Base-by-base conservation (phyloP, 108 stramenopile species). In the Cyclotella atomus region DNA sequence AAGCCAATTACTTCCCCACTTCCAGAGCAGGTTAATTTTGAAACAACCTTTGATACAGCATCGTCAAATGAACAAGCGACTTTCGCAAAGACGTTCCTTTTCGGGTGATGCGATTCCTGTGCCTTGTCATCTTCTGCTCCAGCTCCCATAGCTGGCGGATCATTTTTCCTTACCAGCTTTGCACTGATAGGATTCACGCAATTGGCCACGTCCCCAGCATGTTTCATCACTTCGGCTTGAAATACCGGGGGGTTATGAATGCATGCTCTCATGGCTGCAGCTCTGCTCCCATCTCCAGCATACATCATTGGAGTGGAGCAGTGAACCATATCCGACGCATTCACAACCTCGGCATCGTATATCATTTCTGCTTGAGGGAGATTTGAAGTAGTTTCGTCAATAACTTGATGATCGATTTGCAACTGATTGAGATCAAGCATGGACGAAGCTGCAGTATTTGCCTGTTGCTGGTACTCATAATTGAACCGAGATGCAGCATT, bases 21-120 rank as follows among this genome's bases (percentile, higher is more conserved):
- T 33, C 38, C 28, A 17, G 62, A 49, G 54, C 72, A 73, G 34
- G 53, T 28, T 24, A 66, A 43, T 7, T 59, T 28, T 21, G 36
- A 59, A 19, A 66, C 46, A 20, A 41, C 57, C 44, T 21, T 75
- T 23, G 72, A 23, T 19, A 73, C 63, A 12, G 72, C 54, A 56
- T 73, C 72, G 43, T 73, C 63, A 44, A 73, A 64, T 38, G 49
- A 61, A 41, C 50, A 43, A 15, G 65, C 64, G 9, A 66, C 53
- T 15, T 47, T 49, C 29, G 64, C 54, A 23, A 75, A 50, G 5
- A 34, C 57, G 34, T 47, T 59, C 28, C 62, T 73, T 54, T 63
- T 12, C n/a, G 47, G 24, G 14, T 25, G 21, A n/a, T 19, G 3
- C 36, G 34, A 4, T 28, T n/a, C 5, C 14, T 33, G 17, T 7